These are phyloP conservation scores for Apostasia ramifera DNA, from an alignment of 106 monocot genomes.

Conservation along the genomic window DNA sequence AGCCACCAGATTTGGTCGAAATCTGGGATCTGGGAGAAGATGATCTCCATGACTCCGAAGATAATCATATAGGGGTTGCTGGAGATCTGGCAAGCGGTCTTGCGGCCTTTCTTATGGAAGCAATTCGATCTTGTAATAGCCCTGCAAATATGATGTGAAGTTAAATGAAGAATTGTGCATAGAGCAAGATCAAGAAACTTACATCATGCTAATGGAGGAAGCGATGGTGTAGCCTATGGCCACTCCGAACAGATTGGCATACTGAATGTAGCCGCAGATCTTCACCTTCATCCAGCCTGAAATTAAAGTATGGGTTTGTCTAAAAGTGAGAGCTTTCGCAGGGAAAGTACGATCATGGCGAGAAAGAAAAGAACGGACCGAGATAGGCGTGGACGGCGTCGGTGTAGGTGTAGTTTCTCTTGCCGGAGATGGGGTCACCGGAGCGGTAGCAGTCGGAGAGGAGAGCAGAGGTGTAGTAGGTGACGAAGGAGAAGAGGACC, in stretches of 20 bases:
- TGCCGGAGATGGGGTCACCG: slow-evolving; percentile 45
- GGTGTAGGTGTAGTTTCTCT: slow-evolving; percentile 62
- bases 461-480: slow-evolving; percentile 52
- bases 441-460: slow-evolving; percentile 58
- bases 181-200: slow-evolving; percentile 9
- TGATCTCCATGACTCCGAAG: slow-evolving; percentile 41
- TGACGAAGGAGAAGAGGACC: slow-evolving; percentile 50
- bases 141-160: slow-evolving; percentile 17
- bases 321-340: too few species aligned
- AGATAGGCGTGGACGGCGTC: slow-evolving; percentile 49
- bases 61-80: slow-evolving; percentile 56
- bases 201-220: slow-evolving; percentile 70
- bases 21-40: slow-evolving; percentile 54
- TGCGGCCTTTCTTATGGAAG: slow-evolving; percentile 46
- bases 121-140: slow-evolving; percentile 52
- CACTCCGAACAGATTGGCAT: slow-evolving; percentile 51
- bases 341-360: too few species aligned
- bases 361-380: slow-evolving; percentile 17
- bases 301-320: too few species aligned
- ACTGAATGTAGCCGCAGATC: slow-evolving; percentile 54
- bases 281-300: slow-evolving; percentile 55
- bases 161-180: neutral
- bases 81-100: slow-evolving; percentile 22
- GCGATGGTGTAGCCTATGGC: slow-evolving; percentile 75
- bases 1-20: slow-evolving; percentile 62